These are phyloP conservation scores for Fusarium circinatum DNA, from an alignment of 2,329 filamentous ascomycete species.

Conservation along the genomic window DNA sequence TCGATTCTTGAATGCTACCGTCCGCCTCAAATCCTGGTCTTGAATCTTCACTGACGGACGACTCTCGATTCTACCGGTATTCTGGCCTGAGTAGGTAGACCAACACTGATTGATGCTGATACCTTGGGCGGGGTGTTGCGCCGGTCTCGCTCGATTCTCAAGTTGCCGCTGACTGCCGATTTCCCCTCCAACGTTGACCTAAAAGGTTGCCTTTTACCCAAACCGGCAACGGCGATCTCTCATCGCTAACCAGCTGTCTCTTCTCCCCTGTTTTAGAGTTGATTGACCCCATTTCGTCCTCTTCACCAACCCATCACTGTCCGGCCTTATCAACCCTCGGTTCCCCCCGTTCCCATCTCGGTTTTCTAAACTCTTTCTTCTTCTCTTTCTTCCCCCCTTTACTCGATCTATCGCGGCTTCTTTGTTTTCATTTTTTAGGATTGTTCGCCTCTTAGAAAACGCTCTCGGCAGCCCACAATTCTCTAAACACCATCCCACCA, in stretches of 20 bases:
- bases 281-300: slow-evolving; percentile 39
- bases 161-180: slow-evolving; percentile 29
- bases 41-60: not conserved
- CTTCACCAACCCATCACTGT: slow-evolving; percentile 28
- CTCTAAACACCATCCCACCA: slow-evolving; percentile 31
- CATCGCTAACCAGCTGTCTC: slow-evolving; percentile 35
- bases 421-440: slow-evolving; percentile 23
- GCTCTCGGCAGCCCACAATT: slow-evolving; percentile 37
- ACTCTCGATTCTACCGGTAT: not conserved
- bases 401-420: slow-evolving; percentile 17
- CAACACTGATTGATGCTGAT: not conserved
- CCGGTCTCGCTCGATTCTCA: slow-evolving; percentile 35
- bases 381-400: slow-evolving; percentile 8
- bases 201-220: slow-evolving; percentile 34
- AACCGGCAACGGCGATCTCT: slow-evolving; percentile 44
- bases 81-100: not conserved
- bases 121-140: slow-evolving; percentile 13
- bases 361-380: slow-evolving; percentile 20
- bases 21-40: not conserved
- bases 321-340: slow-evolving; percentile 40
- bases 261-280: slow-evolving; percentile 44
- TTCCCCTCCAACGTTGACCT: slow-evolving; percentile 29
- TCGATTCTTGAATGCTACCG: slow-evolving; percentile 5
- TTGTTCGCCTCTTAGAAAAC: slow-evolving; percentile 3
- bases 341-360: slow-evolving; percentile 18